Evolutionary conservation across 208 protist species (phyloP).

Genomic region (Spongospora subterranea): DNA sequence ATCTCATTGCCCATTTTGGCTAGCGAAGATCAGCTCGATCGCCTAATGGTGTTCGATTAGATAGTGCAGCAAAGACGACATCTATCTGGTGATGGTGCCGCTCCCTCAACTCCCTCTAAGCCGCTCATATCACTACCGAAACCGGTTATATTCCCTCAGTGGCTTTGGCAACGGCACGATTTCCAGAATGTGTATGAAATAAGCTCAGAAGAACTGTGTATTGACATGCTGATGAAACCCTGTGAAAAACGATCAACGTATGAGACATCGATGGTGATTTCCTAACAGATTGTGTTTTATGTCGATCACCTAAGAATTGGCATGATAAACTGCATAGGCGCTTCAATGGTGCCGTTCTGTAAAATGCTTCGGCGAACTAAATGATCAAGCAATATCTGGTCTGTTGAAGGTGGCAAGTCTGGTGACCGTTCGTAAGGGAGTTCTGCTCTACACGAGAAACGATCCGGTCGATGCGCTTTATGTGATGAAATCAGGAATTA

Average conservation of each 20-base stretch:
- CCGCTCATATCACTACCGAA: no score
- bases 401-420: not conserved
- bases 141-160: not conserved
- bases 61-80: no score
- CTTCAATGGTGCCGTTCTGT: slow-evolving; percentile 32
- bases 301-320: no score
- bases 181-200: slow-evolving; percentile 10
- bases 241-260: not conserved
- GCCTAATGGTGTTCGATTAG: no score
- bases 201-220: not conserved
- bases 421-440: not conserved
- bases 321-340: not conserved
- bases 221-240: slow-evolving; percentile 55
- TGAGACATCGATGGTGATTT: not conserved
- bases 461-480: not conserved
- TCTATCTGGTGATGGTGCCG: no score
- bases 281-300: not conserved
- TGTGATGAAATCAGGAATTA: not conserved
- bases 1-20: no score
- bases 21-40: no score
- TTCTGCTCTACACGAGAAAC: slow-evolving; percentile 18
- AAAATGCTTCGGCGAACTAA: not conserved
- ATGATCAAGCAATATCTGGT: not conserved
- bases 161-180: not conserved
- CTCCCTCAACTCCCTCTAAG: no score